Percentiles rank a stretch among this genome's conserved stretches.
Evolutionary conservation across 140 eudicot genomes (phyloP).

Genomic region (Anethum foeniculum): DNA sequence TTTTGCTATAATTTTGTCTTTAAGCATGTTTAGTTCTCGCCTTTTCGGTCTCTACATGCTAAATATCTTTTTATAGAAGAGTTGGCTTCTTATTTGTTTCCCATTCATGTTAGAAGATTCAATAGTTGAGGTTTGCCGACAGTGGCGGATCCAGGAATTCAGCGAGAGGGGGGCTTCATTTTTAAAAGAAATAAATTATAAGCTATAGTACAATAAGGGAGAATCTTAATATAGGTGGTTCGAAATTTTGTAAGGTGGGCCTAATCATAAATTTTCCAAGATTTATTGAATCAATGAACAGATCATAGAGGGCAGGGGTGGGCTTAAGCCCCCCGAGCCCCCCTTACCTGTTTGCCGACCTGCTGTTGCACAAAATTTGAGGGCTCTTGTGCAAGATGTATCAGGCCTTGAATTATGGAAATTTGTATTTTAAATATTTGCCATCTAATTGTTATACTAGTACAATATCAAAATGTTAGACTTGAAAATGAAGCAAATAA

Average conservation of each 20-base stretch:
- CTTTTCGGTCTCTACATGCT: neutral
- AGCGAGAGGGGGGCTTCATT: too few species aligned
- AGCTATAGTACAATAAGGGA: too few species aligned
- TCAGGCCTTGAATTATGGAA: neutral
- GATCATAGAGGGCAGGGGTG: too few species aligned
- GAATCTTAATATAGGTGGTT: too few species aligned
- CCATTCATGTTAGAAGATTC: neutral
- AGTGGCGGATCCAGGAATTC: too few species aligned
- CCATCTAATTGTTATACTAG: neutral
- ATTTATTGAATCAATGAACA: too few species aligned
- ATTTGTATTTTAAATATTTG: neutral
- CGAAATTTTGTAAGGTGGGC: too few species aligned
- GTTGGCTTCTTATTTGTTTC: neutral
- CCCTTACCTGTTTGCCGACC: too few species aligned
- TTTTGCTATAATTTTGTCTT: neutral
- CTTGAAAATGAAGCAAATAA: neutral
- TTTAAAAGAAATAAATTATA: too few species aligned
- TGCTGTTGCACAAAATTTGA: neutral
- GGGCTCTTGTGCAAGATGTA: neutral
- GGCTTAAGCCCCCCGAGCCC: too few species aligned
- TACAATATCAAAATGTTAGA: neutral
- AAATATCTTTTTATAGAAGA: neutral
- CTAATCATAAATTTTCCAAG: too few species aligned
- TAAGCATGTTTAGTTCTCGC: neutral
- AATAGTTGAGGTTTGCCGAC: neutral